Percentiles rank a stretch among this genome's conserved stretches.
Conservation (phyloP, 2,329 filamentous ascomycete species). For the Aureobasidium sp. region DNA sequence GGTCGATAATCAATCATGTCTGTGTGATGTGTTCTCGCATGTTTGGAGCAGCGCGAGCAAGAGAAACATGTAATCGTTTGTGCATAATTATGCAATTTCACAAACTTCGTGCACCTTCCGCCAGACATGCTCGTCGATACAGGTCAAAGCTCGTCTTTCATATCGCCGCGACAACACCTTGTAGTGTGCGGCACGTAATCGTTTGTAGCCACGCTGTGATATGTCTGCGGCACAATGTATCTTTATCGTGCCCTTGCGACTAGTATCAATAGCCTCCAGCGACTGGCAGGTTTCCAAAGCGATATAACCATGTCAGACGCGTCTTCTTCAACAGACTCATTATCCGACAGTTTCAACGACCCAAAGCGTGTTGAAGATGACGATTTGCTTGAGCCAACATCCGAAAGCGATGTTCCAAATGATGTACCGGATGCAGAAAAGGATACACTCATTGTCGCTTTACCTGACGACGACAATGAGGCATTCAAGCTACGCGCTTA, state of each 20-base stretch:
- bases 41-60: too few relatives aligned
- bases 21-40: too few relatives aligned
- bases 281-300: neutral
- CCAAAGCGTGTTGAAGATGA: conserved; percentile 9
- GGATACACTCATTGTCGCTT: neutral
- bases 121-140: too few relatives aligned
- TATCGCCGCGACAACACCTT: neutral
- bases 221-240: neutral
- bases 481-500: conserved; percentile 34
- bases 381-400: neutral
- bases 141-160: conserved; percentile 3
- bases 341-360: neutral
- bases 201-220: neutral
- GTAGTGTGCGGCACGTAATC: neutral
- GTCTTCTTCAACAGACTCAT: neutral
- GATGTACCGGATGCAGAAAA: neutral
- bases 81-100: neutral
- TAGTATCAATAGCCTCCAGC: neutral
- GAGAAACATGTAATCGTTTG: too few relatives aligned
- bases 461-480: conserved; percentile 1
- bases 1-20: too few relatives aligned
- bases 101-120: neutral
- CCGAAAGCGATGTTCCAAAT: neutral
- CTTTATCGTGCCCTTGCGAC: neutral
- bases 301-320: neutral